A percentile compares a stretch with the other conserved stretches of the same genome.
Conservation (phyloP, 2,329 filamentous ascomycete genomes). For the Fusarium keratoplasticum region DNA sequence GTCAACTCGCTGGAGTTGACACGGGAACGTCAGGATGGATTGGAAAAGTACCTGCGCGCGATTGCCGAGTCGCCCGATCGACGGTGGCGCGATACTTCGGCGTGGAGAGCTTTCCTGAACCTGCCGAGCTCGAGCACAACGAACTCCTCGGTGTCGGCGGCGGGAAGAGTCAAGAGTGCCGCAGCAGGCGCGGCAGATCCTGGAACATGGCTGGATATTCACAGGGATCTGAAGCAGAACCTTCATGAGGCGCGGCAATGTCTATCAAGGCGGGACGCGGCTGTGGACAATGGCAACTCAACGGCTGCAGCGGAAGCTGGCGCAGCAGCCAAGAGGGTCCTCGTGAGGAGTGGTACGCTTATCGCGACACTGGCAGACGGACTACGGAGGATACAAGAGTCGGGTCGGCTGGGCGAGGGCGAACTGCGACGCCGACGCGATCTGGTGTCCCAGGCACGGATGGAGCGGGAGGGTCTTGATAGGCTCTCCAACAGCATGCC, state of each 20-base stretch:
- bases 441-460: constrained; percentile 74
- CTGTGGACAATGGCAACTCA: constrained; percentile 54
- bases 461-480: constrained; percentile 82
- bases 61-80: constrained; percentile 80
- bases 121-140: constrained; percentile 67
- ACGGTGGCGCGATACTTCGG: constrained; percentile 78
- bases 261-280: constrained; percentile 74
- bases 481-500: constrained; percentile 72
- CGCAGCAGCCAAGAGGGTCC: constrained; percentile 78
- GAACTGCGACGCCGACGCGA: constrained; percentile 79
- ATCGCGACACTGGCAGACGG: constrained; percentile 75
- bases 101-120: constrained; percentile 80
- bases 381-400: constrained; percentile 67
- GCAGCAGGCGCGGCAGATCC: constrained; percentile 64
- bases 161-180: constrained; percentile 56
- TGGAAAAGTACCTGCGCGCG: constrained; percentile 78
- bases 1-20: constrained; percentile 76
- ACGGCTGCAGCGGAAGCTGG: constrained; percentile 69
- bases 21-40: constrained; percentile 73
- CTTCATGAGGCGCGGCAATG: constrained; percentile 73
- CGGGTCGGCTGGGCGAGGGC: constrained; percentile 73
- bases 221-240: constrained; percentile 77
- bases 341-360: constrained; percentile 75
- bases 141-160: constrained; percentile 61
- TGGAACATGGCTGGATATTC: constrained; percentile 80